phyloP scores from a whole-genome alignment of 495 filamentous ascomycete species.

The Lophiotrema nucula region DNA sequence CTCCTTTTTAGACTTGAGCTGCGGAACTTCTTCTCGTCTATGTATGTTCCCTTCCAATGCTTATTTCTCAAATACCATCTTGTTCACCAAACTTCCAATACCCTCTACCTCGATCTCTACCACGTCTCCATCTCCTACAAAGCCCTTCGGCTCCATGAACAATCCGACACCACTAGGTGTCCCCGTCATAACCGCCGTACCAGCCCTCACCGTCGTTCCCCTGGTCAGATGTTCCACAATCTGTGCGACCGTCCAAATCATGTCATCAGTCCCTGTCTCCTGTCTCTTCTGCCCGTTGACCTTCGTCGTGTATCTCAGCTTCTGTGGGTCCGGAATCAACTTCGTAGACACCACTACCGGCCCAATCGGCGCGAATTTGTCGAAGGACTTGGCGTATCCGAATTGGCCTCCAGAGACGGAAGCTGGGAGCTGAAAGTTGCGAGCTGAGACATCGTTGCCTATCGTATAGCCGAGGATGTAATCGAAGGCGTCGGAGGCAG shows the following conservation, averaged over 20 bases:
- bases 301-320: constrained; percentile 36
- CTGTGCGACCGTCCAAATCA: constrained; percentile 40
- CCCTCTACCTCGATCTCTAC: constrained; percentile 41
- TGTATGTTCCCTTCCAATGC: too few species aligned
- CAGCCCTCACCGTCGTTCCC: constrained; percentile 41
- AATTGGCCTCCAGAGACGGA: constrained; percentile 44
- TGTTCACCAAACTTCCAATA: constrained; percentile 40
- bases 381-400: constrained; percentile 50
- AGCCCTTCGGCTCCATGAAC: constrained; percentile 40
- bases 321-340: constrained; percentile 34
- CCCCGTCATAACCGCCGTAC: constrained; percentile 46
- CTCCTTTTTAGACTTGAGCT: too few species aligned
- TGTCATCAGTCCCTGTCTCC: constrained; percentile 36
- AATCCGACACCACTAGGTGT: constrained; percentile 45
- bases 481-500: constrained; percentile 34
- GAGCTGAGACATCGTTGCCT: constrained; percentile 50
- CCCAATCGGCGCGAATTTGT: constrained; percentile 50
- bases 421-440: constrained; percentile 44
- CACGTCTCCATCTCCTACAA: constrained; percentile 45
- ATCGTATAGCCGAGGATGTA: constrained; percentile 50
- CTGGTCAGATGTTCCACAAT: constrained; percentile 39
- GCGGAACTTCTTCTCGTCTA: too few species aligned
- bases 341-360: constrained; percentile 40
- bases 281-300: constrained; percentile 47
- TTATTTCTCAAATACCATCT: constrained; percentile 40